These are phyloP conservation scores for Fistulifera pelliculosa DNA, from an alignment of 108 stramenopile species.

Conservation along the genomic window DNA sequence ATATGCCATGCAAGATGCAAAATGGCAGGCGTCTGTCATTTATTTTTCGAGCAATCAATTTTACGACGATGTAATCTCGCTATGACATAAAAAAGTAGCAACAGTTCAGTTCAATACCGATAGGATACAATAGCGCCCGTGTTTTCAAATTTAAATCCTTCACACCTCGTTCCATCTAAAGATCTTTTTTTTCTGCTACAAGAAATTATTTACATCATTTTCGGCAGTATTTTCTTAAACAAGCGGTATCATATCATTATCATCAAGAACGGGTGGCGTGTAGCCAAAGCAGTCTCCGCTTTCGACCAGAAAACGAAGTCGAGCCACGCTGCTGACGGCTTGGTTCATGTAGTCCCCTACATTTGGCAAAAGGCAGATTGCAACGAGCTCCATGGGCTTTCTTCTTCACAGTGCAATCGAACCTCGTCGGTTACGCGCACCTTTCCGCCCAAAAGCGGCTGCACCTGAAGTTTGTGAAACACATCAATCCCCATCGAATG, in stretches of 20 bases:
- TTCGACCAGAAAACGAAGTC: constrained; percentile 43
- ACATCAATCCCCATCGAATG: constrained; percentile 45
- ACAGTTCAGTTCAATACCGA: no score
- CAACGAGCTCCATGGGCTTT: constrained; percentile 19
- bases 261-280: not conserved
- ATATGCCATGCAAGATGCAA: no score
- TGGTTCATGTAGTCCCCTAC: constrained; percentile 54
- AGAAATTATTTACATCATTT: no score
- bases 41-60: no score
- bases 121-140: no score
- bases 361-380: constrained; percentile 24
- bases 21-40: no score
- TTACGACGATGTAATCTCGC: no score
- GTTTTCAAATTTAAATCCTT: no score
- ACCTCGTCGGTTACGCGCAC: constrained; percentile 48
- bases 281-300: constrained; percentile 14
- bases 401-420: constrained; percentile 28
- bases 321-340: constrained; percentile 48
- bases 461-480: constrained; percentile 43
- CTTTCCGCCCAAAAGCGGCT: constrained; percentile 7
- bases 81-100: no score
- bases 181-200: no score
- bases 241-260: not conserved
- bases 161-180: no score
- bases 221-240: no score